Evolutionary conservation across 2,329 filamentous ascomycete species (phyloP).

Genomic region (Trichoderma arundinaceum): DNA sequence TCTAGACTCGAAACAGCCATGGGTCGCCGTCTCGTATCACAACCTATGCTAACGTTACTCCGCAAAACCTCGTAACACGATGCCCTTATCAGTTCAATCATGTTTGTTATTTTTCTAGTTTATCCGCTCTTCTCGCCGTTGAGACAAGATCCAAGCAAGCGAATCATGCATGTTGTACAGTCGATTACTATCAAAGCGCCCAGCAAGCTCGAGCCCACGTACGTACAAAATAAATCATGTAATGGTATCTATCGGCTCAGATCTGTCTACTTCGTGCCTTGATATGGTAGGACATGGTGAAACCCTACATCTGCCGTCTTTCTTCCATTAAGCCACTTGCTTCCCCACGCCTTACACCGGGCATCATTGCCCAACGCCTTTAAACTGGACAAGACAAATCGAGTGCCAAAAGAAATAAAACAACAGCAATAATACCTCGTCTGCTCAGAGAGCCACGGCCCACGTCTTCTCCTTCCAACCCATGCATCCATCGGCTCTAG

Average conservation of each 20-base stretch:
- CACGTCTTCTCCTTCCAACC: background rate
- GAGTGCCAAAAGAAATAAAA: conserved; percentile 14
- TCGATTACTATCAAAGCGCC: conserved; percentile 2
- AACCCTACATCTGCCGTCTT: background rate
- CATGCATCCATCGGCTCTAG: background rate
- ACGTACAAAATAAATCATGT: conserved; percentile 18
- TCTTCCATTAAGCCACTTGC: conserved; percentile 25
- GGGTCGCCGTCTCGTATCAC: conserved; percentile 19
- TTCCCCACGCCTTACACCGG: conserved; percentile 20
- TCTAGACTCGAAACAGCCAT: conserved; percentile 25
- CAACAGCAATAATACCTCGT: conserved; percentile 4
- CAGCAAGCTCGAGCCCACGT: conserved; percentile 6
- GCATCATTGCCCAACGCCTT: conserved; percentile 27
- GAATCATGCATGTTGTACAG: conserved; percentile 13
- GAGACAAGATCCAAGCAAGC: background rate
- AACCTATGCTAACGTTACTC: background rate
- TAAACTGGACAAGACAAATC: conserved; percentile 20
- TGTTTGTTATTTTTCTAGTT: background rate
- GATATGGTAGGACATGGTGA: conserved; percentile 14
- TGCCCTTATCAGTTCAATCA: background rate
- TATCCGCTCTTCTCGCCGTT: background rate
- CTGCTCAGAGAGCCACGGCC: background rate
- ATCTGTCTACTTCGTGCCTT: conserved; percentile 25
- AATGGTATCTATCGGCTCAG: conserved; percentile 28
- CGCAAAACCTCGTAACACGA: conserved; percentile 1